Conservation (phyloP, 805 yeast species). For the Saturnispora kantuleensis region DNA sequence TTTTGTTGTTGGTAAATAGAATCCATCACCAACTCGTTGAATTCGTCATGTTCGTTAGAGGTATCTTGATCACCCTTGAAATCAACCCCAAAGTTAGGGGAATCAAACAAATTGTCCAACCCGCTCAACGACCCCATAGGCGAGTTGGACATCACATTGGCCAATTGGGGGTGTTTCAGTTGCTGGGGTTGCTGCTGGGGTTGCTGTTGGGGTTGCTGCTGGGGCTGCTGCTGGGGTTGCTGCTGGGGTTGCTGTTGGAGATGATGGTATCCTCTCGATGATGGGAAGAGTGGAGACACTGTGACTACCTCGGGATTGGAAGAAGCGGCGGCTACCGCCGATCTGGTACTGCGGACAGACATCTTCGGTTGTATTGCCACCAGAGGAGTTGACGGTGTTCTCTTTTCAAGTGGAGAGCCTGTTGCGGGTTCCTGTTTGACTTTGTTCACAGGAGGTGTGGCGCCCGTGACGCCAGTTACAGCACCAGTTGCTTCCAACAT, state of each 20-base stretch:
- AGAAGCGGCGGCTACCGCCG: neutral
- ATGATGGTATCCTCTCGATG: too few relatives aligned
- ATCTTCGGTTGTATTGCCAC: neutral
- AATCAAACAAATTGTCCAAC: slow-evolving; percentile 10
- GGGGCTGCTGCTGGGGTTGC: too few relatives aligned
- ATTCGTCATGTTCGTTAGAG: slow-evolving; percentile 19
- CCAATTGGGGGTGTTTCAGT: neutral
- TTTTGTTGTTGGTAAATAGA: slow-evolving; percentile 72
- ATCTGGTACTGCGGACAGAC: neutral
- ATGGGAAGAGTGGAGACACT: slow-evolving; percentile 10
- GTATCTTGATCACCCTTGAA: slow-evolving; percentile 9
- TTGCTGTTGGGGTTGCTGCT: too few relatives aligned
- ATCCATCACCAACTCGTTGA: slow-evolving; percentile 29
- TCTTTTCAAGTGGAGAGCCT: too few relatives aligned
- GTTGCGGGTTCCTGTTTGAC: neutral
- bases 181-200: too few relatives aligned
- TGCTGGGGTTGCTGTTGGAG: too few relatives aligned
- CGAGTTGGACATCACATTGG: neutral
- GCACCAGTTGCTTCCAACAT: slow-evolving; percentile 78
- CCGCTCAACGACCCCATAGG: slow-evolving; percentile 4
- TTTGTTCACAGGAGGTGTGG: neutral
- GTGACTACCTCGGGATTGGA: neutral
- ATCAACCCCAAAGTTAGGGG: slow-evolving; percentile 6
- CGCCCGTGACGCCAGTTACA: neutral
- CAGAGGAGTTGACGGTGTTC: neutral